Percentiles rank a stretch among this genome's conserved stretches.
These are phyloP conservation scores for Dioszegia hungarica DNA, from an alignment of 768 basidiomycete species.

Conservation along the genomic window DNA sequence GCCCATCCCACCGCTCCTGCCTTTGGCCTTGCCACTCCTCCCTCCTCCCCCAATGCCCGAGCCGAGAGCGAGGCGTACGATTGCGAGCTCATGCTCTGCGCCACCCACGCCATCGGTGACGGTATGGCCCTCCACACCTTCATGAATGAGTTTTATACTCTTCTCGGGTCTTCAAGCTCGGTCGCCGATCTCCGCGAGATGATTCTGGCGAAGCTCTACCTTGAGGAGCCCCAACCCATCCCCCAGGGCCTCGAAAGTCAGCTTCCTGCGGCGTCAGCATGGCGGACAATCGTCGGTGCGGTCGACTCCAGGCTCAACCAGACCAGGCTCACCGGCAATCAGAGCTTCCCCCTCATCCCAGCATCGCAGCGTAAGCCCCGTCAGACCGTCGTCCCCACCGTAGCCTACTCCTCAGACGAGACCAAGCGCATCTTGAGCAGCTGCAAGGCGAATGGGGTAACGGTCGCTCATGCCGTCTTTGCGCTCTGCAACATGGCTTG, in stretches of 20 bases:
- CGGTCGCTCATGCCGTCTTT: conserved; percentile 70
- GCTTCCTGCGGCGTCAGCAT: conserved; percentile 50
- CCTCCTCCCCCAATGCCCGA: conserved; percentile 19
- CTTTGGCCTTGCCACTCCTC: neutral
- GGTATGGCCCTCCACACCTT: conserved; percentile 80
- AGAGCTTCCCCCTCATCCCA: conserved; percentile 51
- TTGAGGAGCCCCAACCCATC: conserved; percentile 37
- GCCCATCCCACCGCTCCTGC: conserved; percentile 16
- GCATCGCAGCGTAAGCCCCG: conserved; percentile 46
- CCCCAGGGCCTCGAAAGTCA: conserved; percentile 57
- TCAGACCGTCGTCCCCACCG: conserved; percentile 65
- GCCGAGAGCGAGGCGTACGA: conserved; percentile 22
- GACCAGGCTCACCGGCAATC: neutral
- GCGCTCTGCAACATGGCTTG: conserved; percentile 72
- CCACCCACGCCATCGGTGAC: conserved; percentile 77
- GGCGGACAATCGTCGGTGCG: conserved; percentile 55
- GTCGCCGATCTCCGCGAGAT: conserved; percentile 17
- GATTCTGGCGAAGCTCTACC: conserved; percentile 13
- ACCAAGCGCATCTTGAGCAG: conserved; percentile 63
- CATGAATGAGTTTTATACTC: conserved; percentile 70
- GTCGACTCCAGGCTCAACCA: too few species aligned
- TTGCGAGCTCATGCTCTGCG: conserved; percentile 66
- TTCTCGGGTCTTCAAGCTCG: conserved; percentile 53
- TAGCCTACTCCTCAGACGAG: conserved; percentile 56
- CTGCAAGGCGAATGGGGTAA: conserved; percentile 68